These are phyloP conservation scores for Musa balbisiana DNA, from an alignment of 202 grass and related monocot genomes.

Conservation along the genomic window DNA sequence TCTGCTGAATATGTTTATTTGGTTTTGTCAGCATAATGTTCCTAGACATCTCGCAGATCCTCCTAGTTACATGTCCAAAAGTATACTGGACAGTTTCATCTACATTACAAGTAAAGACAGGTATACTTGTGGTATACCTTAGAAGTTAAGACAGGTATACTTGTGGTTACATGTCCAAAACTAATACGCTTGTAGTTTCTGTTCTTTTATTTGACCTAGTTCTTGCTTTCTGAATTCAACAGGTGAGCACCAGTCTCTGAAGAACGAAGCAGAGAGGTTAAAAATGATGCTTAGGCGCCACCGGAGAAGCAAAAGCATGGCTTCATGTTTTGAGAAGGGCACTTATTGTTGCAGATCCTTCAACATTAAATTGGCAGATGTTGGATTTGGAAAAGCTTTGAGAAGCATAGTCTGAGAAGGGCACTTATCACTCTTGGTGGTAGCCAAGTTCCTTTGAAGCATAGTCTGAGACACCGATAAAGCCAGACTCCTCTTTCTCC, in stretches of 20 bases:
- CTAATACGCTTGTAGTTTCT: no score
- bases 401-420: constrained; percentile 25
- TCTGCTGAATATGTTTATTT: background rate
- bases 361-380: constrained; percentile 56
- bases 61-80: background rate
- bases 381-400: constrained; percentile 63
- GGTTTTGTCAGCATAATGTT: no score
- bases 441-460: constrained; percentile 21
- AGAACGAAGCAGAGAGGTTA: constrained; percentile 74
- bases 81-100: no score
- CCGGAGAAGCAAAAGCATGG: constrained; percentile 63
- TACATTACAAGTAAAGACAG: background rate
- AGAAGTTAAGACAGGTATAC: no score
- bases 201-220: background rate
- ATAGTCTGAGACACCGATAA: constrained; percentile 15
- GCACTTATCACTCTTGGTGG: constrained; percentile 54
- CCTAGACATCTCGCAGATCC: background rate
- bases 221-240: background rate
- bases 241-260: constrained; percentile 65
- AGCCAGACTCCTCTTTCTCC: background rate
- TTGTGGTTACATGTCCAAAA: no score
- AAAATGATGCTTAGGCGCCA: constrained; percentile 50
- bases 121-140: no score
- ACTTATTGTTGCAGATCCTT: constrained; percentile 5
- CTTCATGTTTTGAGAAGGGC: constrained; percentile 33